These are phyloP conservation scores for Taphrina populina DNA, from an alignment of 1,139 yeast species.

Conservation along the genomic window DNA sequence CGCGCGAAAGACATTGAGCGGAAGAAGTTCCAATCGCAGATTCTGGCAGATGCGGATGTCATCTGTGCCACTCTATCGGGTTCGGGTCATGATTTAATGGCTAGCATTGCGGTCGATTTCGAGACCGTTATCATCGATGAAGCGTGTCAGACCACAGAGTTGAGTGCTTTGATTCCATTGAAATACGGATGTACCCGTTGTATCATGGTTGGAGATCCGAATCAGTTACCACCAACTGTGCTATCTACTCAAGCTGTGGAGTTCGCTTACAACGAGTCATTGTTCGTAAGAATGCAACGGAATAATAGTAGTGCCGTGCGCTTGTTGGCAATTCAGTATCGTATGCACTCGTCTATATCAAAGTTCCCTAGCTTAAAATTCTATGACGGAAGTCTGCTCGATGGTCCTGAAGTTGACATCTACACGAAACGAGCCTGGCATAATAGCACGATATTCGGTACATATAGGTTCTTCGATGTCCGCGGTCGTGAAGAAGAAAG, in stretches of 20 bases:
- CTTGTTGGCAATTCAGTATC: conserved; percentile 87
- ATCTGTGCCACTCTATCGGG: conserved; percentile 94
- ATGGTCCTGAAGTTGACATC: conserved; percentile 69
- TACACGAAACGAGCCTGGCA: conserved; percentile 79
- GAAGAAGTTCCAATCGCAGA: conserved; percentile 68
- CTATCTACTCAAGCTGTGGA: conserved; percentile 82
- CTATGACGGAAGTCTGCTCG: conserved; percentile 66
- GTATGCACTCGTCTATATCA: conserved; percentile 95
- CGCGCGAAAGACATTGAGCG: conserved; percentile 78
- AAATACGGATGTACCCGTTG: conserved; percentile 88
- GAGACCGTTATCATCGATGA: conserved; percentile 97
- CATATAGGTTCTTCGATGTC: conserved; percentile 78
- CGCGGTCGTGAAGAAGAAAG: conserved; percentile 61
- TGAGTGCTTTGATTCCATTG: conserved; percentile 87
- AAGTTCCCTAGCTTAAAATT: conserved; percentile 81
- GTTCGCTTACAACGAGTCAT: conserved; percentile 79
- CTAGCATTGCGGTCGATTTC: conserved; percentile 70
- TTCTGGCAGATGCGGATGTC: conserved; percentile 75
- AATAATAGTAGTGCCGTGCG: conserved; percentile 62
- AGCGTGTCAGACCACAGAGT: conserved; percentile 96
- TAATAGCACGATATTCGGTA: conserved; percentile 52
- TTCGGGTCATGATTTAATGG: conserved; percentile 84
- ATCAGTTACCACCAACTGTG: conserved; percentile 98
- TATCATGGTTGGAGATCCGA: conserved; percentile 99
- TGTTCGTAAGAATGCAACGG: conserved; percentile 90